These are phyloP conservation scores for Leptographium radiaticola DNA, from an alignment of 2,329 filamentous ascomycete species.

Conservation along the genomic window DNA sequence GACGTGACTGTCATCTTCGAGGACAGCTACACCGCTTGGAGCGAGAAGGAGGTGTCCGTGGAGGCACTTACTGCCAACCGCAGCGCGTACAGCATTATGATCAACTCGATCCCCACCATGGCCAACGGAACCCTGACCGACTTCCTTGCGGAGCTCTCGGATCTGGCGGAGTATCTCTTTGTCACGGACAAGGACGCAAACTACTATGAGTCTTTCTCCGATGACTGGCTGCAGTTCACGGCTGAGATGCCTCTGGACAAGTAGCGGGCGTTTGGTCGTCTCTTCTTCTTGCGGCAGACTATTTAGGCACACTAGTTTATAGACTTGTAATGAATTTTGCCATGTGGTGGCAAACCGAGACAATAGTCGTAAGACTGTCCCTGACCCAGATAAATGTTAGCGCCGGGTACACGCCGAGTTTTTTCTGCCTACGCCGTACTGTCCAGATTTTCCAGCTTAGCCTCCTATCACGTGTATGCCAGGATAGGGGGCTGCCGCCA, in stretches of 20 bases:
- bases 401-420: no score
- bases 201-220: slow-evolving; percentile 1
- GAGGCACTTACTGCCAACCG: neutral
- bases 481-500: no score
- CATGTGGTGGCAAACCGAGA: no score
- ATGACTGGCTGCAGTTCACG: neutral
- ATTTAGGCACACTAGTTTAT: no score
- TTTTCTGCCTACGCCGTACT: no score
- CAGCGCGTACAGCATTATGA: slow-evolving; percentile 1
- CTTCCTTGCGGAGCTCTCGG: neutral
- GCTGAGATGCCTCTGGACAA: neutral
- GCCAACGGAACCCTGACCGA: neutral
- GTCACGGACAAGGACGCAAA: neutral
- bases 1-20: slow-evolving; percentile 4
- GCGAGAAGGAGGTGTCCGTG: neutral
- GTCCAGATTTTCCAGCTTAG: no score
- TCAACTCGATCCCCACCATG: slow-evolving; percentile 1
- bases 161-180: neutral
- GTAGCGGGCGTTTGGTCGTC: no score
- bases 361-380: no score
- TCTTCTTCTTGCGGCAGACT: no score
- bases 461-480: no score
- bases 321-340: no score
- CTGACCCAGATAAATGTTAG: no score
- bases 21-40: neutral